These are phyloP conservation scores for Fusarium chaquense DNA, from an alignment of 2,329 filamentous ascomycete genomes.

Conservation along the genomic window DNA sequence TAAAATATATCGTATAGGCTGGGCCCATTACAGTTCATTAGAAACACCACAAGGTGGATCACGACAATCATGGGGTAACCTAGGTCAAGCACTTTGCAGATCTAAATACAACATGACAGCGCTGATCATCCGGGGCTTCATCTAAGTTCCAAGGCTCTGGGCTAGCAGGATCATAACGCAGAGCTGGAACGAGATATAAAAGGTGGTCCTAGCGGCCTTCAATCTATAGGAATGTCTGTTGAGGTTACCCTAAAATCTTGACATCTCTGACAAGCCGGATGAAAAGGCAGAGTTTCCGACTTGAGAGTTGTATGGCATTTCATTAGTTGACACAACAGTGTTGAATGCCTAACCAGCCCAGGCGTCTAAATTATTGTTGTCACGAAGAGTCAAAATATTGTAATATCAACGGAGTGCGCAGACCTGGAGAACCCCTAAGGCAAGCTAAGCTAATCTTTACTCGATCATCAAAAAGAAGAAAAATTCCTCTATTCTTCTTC, in stretches of 20 bases:
- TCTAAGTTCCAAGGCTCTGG: background rate
- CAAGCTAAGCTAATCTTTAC: too few species aligned
- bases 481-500: background rate
- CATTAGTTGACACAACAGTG: background rate
- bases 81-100: constrained; percentile 8
- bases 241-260: background rate
- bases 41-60: constrained; percentile 26
- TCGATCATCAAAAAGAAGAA: background rate
- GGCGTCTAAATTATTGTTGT: background rate
- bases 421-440: background rate
- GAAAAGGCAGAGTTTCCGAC: background rate
- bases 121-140: constrained; percentile 27
- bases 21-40: background rate
- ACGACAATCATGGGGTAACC: constrained; percentile 25
- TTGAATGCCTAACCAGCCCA: background rate
- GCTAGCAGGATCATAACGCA: background rate
- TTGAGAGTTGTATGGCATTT: background rate
- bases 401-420: background rate
- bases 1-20: background rate
- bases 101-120: constrained; percentile 17
- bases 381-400: background rate
- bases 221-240: background rate
- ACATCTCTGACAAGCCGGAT: background rate
- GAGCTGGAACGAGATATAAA: background rate
- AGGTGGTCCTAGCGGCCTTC: background rate